These are phyloP conservation scores for Cornus suecica DNA, from an alignment of 148 eudicot genomes.

Conservation along the genomic window DNA sequence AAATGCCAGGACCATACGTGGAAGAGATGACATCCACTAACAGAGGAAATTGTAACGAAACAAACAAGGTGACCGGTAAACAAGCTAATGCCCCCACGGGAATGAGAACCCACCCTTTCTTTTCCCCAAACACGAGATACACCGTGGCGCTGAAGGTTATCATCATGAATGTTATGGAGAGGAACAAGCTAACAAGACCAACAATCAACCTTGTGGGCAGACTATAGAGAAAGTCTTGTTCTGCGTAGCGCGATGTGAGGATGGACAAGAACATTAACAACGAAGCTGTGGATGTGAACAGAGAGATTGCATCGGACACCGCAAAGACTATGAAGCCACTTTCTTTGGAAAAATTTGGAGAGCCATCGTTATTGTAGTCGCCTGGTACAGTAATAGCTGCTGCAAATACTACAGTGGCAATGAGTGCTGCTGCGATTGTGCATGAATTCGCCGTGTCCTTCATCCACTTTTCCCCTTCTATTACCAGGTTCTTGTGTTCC, in stretches of 20 bases:
- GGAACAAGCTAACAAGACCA: not conserved
- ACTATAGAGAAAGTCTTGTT: not conserved
- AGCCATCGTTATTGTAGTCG: not conserved
- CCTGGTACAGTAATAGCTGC: not conserved
- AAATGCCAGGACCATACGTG: not conserved
- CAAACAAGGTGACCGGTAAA: not conserved
- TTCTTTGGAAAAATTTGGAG: not conserved
- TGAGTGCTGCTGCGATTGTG: not conserved
- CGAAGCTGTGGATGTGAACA: not conserved
- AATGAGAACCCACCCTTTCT: not conserved
- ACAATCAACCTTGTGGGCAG: not conserved
- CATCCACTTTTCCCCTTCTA: not conserved
- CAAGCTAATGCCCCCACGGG: not conserved
- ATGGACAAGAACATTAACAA: not conserved
- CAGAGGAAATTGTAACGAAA: not conserved
- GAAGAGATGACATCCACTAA: not conserved
- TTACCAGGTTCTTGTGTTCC: not conserved
- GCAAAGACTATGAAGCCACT: not conserved
- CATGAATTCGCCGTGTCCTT: constrained; percentile 1
- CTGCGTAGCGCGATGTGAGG: not conserved
- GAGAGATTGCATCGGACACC: not conserved
- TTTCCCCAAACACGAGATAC: not conserved
- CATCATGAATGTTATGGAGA: not conserved
- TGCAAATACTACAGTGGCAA: not conserved
- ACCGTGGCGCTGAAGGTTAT: not conserved